Evolutionary conservation across 257 asterid species (phyloP), one percentile per base, ranked within the genome.

Genomic region (Datura wrightii): DNA sequence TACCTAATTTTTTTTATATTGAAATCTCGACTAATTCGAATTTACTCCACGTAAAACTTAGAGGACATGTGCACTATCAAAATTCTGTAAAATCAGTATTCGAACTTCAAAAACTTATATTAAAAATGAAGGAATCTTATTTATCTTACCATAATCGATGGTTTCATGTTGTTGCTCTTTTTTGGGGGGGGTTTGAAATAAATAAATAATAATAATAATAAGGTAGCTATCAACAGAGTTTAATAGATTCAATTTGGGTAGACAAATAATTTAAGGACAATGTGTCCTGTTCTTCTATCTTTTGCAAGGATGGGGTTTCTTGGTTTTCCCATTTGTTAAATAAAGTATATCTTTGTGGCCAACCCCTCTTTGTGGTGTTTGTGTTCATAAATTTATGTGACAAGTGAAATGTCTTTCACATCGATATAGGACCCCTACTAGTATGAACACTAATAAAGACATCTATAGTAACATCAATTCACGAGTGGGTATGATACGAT

Each of bases 301-400:
- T 24, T 76, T 76, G 82, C 46, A 76, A 50, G 62, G 82, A 76
- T 76, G 82, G 82, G 82, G 82, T 76, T 76, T 76, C 82, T 76
- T 76, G 62, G 15, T 76, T 76, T 76, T 76, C 46, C n/a, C 46
- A 76, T 65, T 11, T 65, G 72, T 48, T 48, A 74, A 24, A 74
- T 24, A 24, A 24, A 24, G 31, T 14, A 48, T 11, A n/a, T 74
- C 55, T 48, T 46, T 76, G 19, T 15, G 80, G 58, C 59, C 58
- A 72, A 19, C 42, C 3, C 58, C 46, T 14, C 34, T 76, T 50
- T 50, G 62, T 10, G 39, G 58, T 76, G 63, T 76, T 50, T 76
- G n/a, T 50, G 5, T 50, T 50, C 62, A 76, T 34, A 14, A 50
- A 50, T 50, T 76, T 31, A 50, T 14, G 62, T 13, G n/a, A 76